Conservation (phyloP, 345 rosid species). For the Eucalyptus rudis region DNA sequence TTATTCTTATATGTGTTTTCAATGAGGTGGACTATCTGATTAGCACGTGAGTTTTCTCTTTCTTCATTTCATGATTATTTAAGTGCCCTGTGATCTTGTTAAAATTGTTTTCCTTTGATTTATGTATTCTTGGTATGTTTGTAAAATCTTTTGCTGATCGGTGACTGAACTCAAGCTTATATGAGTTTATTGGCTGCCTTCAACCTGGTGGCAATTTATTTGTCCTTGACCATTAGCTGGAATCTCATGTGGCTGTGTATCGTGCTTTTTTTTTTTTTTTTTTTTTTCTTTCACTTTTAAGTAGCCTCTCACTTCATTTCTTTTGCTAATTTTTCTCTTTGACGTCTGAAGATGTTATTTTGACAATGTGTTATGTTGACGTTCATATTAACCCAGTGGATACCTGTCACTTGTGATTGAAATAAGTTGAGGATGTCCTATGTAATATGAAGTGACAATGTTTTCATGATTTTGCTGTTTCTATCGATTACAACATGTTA, state of each 20-base stretch:
- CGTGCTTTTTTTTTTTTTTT: not conserved
- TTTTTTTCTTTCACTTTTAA: not conserved
- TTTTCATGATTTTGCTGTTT: not conserved
- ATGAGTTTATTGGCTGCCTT: not conserved
- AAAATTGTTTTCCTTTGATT: not conserved
- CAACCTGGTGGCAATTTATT: not conserved
- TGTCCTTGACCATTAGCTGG: not conserved
- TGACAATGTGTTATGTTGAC: not conserved
- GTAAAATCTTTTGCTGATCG: not conserved
- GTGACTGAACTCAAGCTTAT: not conserved
- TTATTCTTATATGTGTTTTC: constrained; percentile 62
- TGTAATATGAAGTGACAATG: not conserved
- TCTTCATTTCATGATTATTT: not conserved
- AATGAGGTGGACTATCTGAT: constrained; percentile 78
- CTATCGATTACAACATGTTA: not conserved
- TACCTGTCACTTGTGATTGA: not conserved
- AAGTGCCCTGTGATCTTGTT: not conserved
- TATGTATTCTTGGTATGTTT: not conserved
- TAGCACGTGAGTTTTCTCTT: constrained; percentile 46
- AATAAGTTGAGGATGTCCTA: not conserved
- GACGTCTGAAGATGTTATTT: not conserved
- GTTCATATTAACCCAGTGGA: not conserved
- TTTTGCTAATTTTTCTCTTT: not conserved
- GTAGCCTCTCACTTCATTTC: not conserved
- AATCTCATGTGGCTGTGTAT: not conserved